Base-by-base conservation (phyloP, 1,284 basidiomycete species). In the Inonotus hispidus region DNA sequence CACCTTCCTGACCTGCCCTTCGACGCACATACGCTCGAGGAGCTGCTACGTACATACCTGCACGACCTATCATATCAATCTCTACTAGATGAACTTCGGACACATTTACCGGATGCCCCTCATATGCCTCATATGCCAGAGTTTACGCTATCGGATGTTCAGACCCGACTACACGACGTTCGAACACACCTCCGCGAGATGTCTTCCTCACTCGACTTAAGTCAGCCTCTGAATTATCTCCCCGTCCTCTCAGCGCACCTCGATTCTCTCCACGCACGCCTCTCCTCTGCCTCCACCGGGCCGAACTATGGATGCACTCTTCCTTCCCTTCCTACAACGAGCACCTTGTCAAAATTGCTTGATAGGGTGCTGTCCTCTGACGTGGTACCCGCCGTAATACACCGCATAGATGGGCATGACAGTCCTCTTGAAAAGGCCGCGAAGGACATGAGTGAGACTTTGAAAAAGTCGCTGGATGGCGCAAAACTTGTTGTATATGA, bases 401-500 rank as follows among this genome's bases (percentile, higher is more conserved):
- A 71, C 80, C 67, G 73, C 71, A 37, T 68, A 71, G 10, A 71
- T 81, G 46, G 75, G 73, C 16, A 79, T 80, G 63, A 78, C 76
- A 10, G 83, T 61, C 74, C 79, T 63, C 64, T 84, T 4, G 82
- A 84, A 65, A 74, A 74, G 63, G 79, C 79, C 5, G 80, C 82
- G 5, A 69, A 71, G 41, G 82, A 89, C 56, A 74, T 88, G 29
- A 71, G 79, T 10, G 67, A 71, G 37, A 90, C 88, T 10, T 74
- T 92, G 60, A 79, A 81, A 66, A 78, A 78, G 39, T 90, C 90
- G 10, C 71, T 85, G 3, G 74, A 88, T 60, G 90, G 93, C 8
- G 78, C 80, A 13, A 77, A 77, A 53, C 78, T 96, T 45, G 88
- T 97, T 62, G 73, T 76, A 58, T 95, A 90, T 69, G 76, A 84